A percentile compares a stretch with the other conserved stretches of the same genome.
These are phyloP conservation scores for Flueggea neowawraea DNA, from an alignment of 441 rosid species.

Conservation along the genomic window DNA sequence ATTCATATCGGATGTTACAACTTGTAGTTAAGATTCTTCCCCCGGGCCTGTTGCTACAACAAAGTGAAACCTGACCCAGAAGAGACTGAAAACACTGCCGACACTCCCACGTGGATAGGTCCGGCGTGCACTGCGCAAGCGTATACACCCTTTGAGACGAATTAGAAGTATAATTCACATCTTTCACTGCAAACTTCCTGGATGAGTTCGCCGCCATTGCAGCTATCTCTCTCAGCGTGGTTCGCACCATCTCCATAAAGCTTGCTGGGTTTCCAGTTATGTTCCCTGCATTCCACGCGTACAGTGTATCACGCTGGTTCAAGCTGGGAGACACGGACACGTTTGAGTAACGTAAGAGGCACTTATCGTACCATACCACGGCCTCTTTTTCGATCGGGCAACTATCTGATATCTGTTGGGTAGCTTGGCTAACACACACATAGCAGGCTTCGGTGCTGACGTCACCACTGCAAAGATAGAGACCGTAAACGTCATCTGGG, in stretches of 20 bases:
- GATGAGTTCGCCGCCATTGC: neutral
- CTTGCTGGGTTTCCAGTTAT: constrained; percentile 1
- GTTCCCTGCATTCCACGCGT: constrained; percentile 10
- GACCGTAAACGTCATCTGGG: constrained; percentile 26
- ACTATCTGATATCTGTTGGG: no score
- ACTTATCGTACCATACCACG: constrained; percentile 16
- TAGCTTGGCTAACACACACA: neutral
- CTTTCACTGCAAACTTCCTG: constrained; percentile 9
- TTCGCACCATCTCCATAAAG: neutral
- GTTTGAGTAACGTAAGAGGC: constrained; percentile 24
- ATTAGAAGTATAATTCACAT: neutral
- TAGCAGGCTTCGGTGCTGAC: neutral
- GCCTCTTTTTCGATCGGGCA: no score
- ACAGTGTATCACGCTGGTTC: neutral
- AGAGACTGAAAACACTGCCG: neutral
- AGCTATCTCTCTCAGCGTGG: neutral
- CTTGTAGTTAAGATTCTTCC: constrained; percentile 21
- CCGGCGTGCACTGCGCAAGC: constrained; percentile 13
- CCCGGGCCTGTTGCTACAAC: constrained; percentile 11
- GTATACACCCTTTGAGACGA: neutral
- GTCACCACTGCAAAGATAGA: constrained; percentile 1
- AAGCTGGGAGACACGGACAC: constrained; percentile 4
- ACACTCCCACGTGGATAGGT: constrained; percentile 1
- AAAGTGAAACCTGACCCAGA: neutral
- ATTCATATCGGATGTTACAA: constrained; percentile 27